Conservation (phyloP, 805 yeast species). For the Metschnikowia continentalis region DNA sequence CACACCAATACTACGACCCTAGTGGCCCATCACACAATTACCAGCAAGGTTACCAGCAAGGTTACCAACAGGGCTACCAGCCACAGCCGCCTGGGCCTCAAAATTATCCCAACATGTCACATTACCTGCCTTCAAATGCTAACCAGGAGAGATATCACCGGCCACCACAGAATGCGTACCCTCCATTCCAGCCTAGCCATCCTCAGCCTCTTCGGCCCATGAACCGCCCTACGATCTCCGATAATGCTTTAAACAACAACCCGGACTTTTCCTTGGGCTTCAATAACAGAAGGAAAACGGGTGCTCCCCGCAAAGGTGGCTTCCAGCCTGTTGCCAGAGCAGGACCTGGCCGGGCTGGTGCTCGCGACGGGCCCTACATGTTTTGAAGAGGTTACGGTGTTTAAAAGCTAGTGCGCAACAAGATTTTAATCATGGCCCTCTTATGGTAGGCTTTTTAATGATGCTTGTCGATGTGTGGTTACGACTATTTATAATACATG, state of each 20-base stretch:
- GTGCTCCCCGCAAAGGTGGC: not conserved
- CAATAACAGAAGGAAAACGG: constrained; percentile 17
- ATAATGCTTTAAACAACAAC: constrained; percentile 34
- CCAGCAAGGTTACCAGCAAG: not conserved
- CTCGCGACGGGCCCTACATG: constrained; percentile 18
- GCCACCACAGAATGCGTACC: constrained; percentile 6
- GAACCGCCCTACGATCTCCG: constrained; percentile 32
- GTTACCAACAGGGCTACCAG: constrained; percentile 7
- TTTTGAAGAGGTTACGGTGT: not conserved
- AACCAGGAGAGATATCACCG: not conserved
- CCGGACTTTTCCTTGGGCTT: constrained; percentile 38
- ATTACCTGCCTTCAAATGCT: constrained; percentile 6
- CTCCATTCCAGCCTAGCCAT: constrained; percentile 3
- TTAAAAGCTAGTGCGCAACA: no score
- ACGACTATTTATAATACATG: not conserved
- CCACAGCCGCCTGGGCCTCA: not conserved
- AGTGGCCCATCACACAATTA: not conserved
- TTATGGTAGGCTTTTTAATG: no score
- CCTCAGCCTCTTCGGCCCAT: constrained; percentile 16
- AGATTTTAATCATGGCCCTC: no score
- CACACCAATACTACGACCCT: constrained; percentile 2
- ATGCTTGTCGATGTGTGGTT: no score
- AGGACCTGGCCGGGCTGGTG: constrained; percentile 10
- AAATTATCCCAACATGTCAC: constrained; percentile 5
- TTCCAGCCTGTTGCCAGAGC: not conserved